Conservation (phyloP, 352 stramenopile species). For the Pythium vanterpoolii region DNA sequence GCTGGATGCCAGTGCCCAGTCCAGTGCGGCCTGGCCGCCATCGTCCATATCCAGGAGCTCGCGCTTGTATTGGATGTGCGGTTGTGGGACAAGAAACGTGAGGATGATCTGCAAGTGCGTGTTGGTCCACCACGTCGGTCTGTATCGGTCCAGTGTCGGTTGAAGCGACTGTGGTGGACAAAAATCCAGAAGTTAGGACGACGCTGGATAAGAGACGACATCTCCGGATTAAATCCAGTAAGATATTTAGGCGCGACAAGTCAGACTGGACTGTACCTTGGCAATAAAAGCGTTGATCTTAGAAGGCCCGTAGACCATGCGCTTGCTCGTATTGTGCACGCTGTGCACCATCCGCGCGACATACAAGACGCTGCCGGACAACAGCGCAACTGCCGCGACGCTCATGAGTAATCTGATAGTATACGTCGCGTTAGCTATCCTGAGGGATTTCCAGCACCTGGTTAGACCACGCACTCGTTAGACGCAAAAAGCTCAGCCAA, state of each 20-base stretch:
- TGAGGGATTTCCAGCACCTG: neutral
- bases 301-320: constrained; percentile 61
- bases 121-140: constrained; percentile 76
- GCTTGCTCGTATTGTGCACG: constrained; percentile 25
- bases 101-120: constrained; percentile 67
- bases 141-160: constrained; percentile 50
- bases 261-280: constrained; percentile 25
- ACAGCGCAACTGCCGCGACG: constrained; percentile 22
- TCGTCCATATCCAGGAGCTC: constrained; percentile 57
- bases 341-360: constrained; percentile 20
- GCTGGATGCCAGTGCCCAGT: constrained; percentile 55
- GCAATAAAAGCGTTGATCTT: constrained; percentile 66
- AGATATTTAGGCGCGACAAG: neutral
- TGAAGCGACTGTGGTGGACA: constrained; percentile 33
- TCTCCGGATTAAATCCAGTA: neutral
- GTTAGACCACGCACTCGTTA: constrained; percentile 3
- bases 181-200: constrained; percentile 5
- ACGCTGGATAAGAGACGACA: neutral
- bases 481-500: constrained; percentile 6
- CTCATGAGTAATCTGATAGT: constrained; percentile 12
- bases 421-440: neutral
- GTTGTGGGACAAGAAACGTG: constrained; percentile 67
- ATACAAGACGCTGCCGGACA: constrained; percentile 33
- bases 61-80: constrained; percentile 48
- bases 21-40: constrained; percentile 60